phyloP scores from a whole-genome alignment of 441 rosid species.

The Theobroma grandiflorum region DNA sequence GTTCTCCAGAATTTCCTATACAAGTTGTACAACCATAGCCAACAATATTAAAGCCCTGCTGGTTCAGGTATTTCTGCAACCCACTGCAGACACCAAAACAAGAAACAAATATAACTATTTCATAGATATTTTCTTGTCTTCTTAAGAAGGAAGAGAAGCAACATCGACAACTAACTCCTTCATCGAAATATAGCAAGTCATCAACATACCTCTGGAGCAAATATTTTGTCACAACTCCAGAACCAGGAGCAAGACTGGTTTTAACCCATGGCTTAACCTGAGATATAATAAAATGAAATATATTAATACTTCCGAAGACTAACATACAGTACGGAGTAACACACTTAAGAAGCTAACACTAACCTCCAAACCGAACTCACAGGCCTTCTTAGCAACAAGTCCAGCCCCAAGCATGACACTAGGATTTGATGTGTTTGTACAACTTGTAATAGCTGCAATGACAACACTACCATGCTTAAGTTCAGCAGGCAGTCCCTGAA shows the following conservation, averaged over 20 bases:
- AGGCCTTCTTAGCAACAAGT: conserved; percentile 97
- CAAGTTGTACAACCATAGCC: conserved; percentile 99
- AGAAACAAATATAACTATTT: not conserved
- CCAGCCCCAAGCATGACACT: conserved; percentile 99
- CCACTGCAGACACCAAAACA: conserved; percentile 59
- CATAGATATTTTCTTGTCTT: not conserved
- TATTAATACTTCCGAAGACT: too few species aligned
- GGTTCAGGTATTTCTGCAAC: conserved; percentile 80
- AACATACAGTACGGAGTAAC: too few species aligned
- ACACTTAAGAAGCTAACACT: not conserved
- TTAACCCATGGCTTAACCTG: conserved; percentile 99
- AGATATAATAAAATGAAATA: conserved; percentile 18
- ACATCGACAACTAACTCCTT: not conserved
- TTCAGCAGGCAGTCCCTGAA: conserved; percentile 87
- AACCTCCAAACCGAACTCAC: conserved; percentile 94
- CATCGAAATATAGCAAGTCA: not conserved
- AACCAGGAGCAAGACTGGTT: conserved; percentile 99
- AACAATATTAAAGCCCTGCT: conserved; percentile 91
- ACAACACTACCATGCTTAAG: conserved; percentile 96
- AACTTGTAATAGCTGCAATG: conserved; percentile 98
- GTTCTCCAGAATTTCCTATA: conserved; percentile 97
- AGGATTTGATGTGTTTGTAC: conserved; percentile 99
- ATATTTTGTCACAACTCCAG: conserved; percentile 98
- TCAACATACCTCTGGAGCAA: conserved; percentile 66
- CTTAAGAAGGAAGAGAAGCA: not conserved